Evolutionary conservation across 1,284 basidiomycete genomes (phyloP), one percentile per base, ranked within the genome.

Genomic region (Microstroma glucosiphilum): DNA sequence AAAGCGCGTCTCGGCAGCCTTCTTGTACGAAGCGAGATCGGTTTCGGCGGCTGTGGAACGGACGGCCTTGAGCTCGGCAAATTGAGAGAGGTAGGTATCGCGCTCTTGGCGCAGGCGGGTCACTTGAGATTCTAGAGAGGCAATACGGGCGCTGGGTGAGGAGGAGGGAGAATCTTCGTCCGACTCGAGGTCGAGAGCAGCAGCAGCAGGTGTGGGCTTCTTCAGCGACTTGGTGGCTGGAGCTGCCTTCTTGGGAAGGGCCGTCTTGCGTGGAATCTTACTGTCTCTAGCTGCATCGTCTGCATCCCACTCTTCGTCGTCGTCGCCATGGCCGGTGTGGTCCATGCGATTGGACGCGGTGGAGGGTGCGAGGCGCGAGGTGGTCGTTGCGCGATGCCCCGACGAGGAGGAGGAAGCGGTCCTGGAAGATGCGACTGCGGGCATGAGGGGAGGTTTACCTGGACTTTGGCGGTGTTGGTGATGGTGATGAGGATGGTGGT

Each of bases 281-380:
- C 43, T 48, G 43, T 37, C 30, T 9, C 30, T 48, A 12, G 13
- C 43, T 48, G 43, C 43, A 12, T 21, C 43, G 21, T 21, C 43
- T 48, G 21, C 17, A 12, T 48, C 43, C 15, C 43, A 17, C 17
- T 48, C 43, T n/a, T 48, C 43, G 6, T 48, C 43, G 43, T 48
- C 43, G 21, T 48, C 43, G 41, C n/a, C 41, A n/a, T 43, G 11
- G 41, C n/a, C n/a, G 41, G 11, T 43, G 43, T 21, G 43, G 3
- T 48, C 43, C 43, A 48, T 48, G 43, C 43, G 43, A 48, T 48
- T 48, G 17, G 43, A 48, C 6, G 43, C 43, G 12, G 17, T 48
- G 3, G 43, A 48, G 21, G 43, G 43, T 17, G 17, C 43, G 21
- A 48, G 43, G 21, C 43, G 43, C 43, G 43, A n/a, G 17, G 15